These are phyloP conservation scores for Colletotrichum gloeosporioides DNA, from an alignment of 2,329 filamentous ascomycete species.

Conservation along the genomic window DNA sequence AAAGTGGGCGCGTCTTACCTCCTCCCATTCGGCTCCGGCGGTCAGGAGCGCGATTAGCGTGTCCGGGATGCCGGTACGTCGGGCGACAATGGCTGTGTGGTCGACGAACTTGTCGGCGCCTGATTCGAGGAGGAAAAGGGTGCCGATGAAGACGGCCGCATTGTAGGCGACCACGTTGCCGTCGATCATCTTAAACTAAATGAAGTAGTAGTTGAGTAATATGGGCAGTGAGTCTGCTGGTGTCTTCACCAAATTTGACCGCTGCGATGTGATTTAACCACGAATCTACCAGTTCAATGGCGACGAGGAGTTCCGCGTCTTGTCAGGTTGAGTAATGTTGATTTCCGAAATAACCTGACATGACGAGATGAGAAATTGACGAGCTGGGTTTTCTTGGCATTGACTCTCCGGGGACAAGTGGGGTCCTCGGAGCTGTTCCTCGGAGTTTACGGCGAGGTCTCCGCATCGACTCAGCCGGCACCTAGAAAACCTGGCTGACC, in stretches of 20 bases:
- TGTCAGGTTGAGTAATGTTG: neutral
- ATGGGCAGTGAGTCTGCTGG: neutral
- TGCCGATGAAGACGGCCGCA: constrained; percentile 44
- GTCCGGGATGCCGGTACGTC: constrained; percentile 47
- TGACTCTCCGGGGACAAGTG: neutral
- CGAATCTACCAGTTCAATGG: neutral
- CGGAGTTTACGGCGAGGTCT: neutral
- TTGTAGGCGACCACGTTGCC: constrained; percentile 28
- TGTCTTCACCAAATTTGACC: neutral
- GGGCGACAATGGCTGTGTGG: constrained; percentile 52
- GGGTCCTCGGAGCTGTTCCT: neutral
- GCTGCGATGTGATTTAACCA: neutral
- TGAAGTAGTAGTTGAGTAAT: neutral
- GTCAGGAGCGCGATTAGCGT: constrained; percentile 57
- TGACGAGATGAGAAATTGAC: neutral
- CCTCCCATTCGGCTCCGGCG: constrained; percentile 61
- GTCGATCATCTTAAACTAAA: neutral
- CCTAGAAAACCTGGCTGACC: neutral
- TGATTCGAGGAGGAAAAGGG: constrained; percentile 54
- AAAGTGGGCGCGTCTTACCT: constrained; percentile 37
- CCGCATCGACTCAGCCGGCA: neutral
- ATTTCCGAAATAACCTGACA: neutral
- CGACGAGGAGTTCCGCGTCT: neutral
- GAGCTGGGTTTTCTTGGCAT: neutral
- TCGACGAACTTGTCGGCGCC: constrained; percentile 59